Evolutionary conservation across 2,329 filamentous ascomycete species (phyloP), one percentile per base, ranked within the genome.

Genomic region (Nakataea oryzae): DNA sequence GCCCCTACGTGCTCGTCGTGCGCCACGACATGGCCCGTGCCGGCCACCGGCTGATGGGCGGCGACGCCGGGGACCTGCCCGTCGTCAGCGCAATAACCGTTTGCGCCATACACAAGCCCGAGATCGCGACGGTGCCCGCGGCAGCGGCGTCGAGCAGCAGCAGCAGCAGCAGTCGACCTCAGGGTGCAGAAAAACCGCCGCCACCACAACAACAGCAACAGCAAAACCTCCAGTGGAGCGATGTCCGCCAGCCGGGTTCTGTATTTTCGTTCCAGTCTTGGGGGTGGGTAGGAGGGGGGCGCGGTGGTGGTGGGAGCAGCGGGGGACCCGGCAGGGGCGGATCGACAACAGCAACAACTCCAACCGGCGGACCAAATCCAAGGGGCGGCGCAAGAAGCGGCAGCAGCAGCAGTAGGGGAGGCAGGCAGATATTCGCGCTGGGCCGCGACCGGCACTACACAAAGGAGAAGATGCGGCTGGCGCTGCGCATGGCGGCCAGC

Each of bases 381-480:
- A 24, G 41, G 6, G 9, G 17, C 2, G 41, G 3, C 41, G 3
- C 17, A 21, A 9, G 3, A 17, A 7, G 21, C 6, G 55, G 11
- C 41, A 21, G 59, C 14, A 29, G 2, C 13, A 13, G 54, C 26
- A 13, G 26, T n/a, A 68, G 66, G 30, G 14, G 41, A 11, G 41
- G 17, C 7, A 50, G 24, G 21, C 65, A 71, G 11, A 69, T 74
- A 1, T 86, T 81, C 64, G 72, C 73, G 7, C 64, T 76, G 56
- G 64, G 69, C 0, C 67, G 66, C 1, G 81, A 84, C 63, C 75
- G 81, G n/a, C 73, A 79, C 0, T 65, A 83, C 54, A 88, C 81
- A 67, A 84, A 83, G 71, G 74, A 79, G 57, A 89, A 88, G 71
- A 88, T 90, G 76, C 75, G 85, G 27, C 69, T 86, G 24, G 77